These are phyloP conservation scores for Backusella circina DNA, from an alignment of 192 early-diverging fungal species.

Conservation along the genomic window DNA sequence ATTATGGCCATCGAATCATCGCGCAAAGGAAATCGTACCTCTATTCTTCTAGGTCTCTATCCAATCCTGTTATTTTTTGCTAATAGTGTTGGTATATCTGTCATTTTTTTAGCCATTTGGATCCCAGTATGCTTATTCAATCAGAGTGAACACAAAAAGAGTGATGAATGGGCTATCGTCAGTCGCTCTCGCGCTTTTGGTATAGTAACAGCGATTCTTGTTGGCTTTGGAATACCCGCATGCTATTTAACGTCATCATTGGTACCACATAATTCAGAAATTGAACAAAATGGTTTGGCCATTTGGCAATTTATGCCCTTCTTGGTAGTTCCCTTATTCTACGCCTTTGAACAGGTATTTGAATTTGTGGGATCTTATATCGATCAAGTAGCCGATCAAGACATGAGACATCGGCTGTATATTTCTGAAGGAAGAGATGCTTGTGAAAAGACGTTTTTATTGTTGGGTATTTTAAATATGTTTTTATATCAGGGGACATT, in stretches of 20 bases:
- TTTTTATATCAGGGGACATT: conserved; percentile 5
- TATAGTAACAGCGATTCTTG: not conserved
- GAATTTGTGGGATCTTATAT: not conserved
- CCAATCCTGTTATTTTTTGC: not conserved
- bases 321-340: not conserved
- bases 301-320: not conserved
- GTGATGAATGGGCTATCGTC: not conserved
- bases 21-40: not conserved
- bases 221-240: not conserved
- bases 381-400: not conserved
- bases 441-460: conserved; percentile 4
- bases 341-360: not conserved
- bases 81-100: conserved; percentile 4
- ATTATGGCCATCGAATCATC: conserved; percentile 18
- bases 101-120: not conserved
- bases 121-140: conserved; percentile 4
- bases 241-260: not conserved
- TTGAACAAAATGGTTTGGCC: not conserved
- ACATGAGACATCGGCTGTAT: not conserved
- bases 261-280: not conserved
- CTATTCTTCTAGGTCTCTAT: not conserved
- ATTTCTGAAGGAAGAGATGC: conserved; percentile 10
- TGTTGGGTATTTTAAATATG: conserved; percentile 12
- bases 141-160: too few species aligned
- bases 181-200: not conserved